Evolutionary conservation across 2,329 filamentous ascomycete genomes (phyloP).

Genomic region (Diaporthe nobilis): DNA sequence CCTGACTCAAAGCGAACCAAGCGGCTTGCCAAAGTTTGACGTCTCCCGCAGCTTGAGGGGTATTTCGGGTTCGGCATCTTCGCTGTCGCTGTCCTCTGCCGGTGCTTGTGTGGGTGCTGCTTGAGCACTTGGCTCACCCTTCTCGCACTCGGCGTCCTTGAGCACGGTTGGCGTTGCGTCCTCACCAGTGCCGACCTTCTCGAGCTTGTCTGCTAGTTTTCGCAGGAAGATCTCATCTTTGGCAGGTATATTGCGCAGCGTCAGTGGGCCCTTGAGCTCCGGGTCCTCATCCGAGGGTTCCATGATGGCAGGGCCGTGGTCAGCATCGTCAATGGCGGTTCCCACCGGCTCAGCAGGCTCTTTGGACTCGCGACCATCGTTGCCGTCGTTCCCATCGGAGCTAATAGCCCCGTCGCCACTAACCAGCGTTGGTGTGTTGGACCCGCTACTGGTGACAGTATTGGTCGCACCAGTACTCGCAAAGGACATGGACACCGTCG

Average conservation of each 20-base stretch:
- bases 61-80: slow-evolving; percentile 47
- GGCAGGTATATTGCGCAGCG: slow-evolving; percentile 68
- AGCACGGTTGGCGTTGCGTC: slow-evolving; percentile 62
- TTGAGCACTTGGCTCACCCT: slow-evolving; percentile 26
- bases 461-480: slow-evolving; percentile 58
- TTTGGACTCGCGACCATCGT: slow-evolving; percentile 31
- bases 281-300: slow-evolving; percentile 59
- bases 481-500: slow-evolving; percentile 70
- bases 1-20: slow-evolving; percentile 50
- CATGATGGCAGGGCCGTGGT: slow-evolving; percentile 48
- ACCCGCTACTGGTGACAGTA: slow-evolving; percentile 56
- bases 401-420: slow-evolving; percentile 43
- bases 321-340: slow-evolving; percentile 37
- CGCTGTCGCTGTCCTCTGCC: slow-evolving; percentile 43
- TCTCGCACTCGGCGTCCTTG: slow-evolving; percentile 39
- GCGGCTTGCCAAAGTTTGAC: slow-evolving; percentile 64
- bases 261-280: slow-evolving; percentile 65
- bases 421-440: slow-evolving; percentile 54
- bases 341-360: slow-evolving; percentile 44
- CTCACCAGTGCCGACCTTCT: slow-evolving; percentile 62
- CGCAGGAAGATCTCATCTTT: slow-evolving; percentile 69
- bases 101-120: slow-evolving; percentile 37
- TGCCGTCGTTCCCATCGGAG: slow-evolving; percentile 38
- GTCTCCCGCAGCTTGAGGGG: slow-evolving; percentile 47
- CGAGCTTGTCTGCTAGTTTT: slow-evolving; percentile 65